phyloP scores from a whole-genome alignment of 352 stramenopile genomes.

The Phytophthora boehmeriae region DNA sequence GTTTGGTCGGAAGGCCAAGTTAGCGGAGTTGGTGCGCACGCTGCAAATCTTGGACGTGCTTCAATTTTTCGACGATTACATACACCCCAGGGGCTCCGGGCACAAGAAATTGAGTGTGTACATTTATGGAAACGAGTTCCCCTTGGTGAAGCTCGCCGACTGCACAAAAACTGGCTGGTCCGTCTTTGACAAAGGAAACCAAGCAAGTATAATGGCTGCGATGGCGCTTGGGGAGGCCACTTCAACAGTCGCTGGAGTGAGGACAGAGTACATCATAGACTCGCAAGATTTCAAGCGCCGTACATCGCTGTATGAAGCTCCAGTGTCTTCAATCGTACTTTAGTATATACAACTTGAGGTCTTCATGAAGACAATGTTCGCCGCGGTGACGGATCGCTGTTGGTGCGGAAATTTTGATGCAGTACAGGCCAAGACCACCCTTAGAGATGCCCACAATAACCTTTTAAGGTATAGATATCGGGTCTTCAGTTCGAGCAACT shows the following conservation, averaged over 20 bases:
- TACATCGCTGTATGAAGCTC: constrained; percentile 20
- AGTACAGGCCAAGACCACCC: too few relatives aligned
- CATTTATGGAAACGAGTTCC: constrained; percentile 54
- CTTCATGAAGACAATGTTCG: too few relatives aligned
- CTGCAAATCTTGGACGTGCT: constrained; percentile 60
- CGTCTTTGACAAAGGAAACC: constrained; percentile 10
- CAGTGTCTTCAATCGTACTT: constrained; percentile 7
- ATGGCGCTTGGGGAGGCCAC: constrained; percentile 6
- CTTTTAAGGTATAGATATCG: too few relatives aligned
- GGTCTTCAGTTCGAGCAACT: too few relatives aligned
- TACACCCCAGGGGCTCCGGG: constrained; percentile 27
- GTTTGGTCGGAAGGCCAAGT: constrained; percentile 58
- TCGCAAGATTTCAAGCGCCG: constrained; percentile 34
- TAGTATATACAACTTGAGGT: constrained; percentile 11
- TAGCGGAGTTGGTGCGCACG: constrained; percentile 48
- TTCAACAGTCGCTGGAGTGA: not conserved
- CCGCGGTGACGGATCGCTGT: too few relatives aligned
- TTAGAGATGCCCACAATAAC: too few relatives aligned
- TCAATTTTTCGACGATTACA: constrained; percentile 71
- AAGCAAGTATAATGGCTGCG: constrained; percentile 19
- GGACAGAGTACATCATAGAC: constrained; percentile 31
- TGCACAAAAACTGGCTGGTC: constrained; percentile 27
- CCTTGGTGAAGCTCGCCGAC: constrained; percentile 23
- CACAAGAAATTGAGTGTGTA: constrained; percentile 65
- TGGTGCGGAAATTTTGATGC: too few relatives aligned